phyloP scores from a whole-genome alignment of 805 yeast species.

The Candida nemodendra region DNA sequence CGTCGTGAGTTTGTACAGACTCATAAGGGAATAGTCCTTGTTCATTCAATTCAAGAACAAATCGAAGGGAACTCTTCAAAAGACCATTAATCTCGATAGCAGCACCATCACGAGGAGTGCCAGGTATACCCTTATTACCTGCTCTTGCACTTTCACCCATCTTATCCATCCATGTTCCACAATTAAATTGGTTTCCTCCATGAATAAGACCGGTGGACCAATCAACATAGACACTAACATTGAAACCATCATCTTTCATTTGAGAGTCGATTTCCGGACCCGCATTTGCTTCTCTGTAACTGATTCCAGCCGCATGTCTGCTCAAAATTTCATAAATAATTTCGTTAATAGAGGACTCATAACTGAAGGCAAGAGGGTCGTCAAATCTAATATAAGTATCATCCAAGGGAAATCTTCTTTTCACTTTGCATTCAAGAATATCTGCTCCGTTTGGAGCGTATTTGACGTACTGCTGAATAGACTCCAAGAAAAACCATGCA shows the following conservation, averaged over 20 bases:
- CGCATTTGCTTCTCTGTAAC: constrained; percentile 92
- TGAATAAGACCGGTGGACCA: constrained; percentile 85
- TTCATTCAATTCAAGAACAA: constrained; percentile 59
- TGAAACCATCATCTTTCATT: constrained; percentile 90
- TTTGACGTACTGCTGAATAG: constrained; percentile 77
- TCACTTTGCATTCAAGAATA: constrained; percentile 68
- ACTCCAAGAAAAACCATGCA: constrained; percentile 89
- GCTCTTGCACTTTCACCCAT: constrained; percentile 94
- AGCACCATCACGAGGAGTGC: constrained; percentile 97
- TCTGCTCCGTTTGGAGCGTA: constrained; percentile 66
- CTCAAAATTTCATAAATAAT: constrained; percentile 75
- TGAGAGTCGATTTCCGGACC: constrained; percentile 86
- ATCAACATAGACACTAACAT: constrained; percentile 76
- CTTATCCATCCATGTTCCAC: constrained; percentile 99
- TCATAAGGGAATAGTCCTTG: constrained; percentile 57
- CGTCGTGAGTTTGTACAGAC: constrained; percentile 58
- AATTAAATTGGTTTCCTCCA: constrained; percentile 90
- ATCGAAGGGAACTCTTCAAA: constrained; percentile 78
- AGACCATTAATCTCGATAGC: constrained; percentile 90
- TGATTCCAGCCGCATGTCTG: constrained; percentile 89
- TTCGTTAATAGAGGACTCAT: constrained; percentile 69
- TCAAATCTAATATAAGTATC: constrained; percentile 71
- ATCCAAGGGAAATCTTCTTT: constrained; percentile 79
- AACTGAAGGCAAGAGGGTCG: constrained; percentile 73
- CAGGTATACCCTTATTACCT: constrained; percentile 87